Percentiles rank a stretch among this genome's conserved stretches.
Evolutionary conservation across 352 stramenopile species (phyloP).

Genomic region (Phytophthora crassamura): DNA sequence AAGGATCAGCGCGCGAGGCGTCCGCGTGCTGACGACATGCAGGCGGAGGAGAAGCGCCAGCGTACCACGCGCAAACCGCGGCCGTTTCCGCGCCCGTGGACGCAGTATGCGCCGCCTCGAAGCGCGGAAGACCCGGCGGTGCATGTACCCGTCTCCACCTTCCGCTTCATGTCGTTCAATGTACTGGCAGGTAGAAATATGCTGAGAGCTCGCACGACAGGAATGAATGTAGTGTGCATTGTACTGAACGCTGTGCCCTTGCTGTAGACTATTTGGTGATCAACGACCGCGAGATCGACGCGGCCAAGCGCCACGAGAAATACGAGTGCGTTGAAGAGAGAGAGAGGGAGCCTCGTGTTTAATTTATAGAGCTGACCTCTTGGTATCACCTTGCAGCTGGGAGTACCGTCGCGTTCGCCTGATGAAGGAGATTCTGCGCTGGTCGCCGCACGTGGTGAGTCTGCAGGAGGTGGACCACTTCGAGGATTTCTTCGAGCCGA

Average conservation of each 20-base stretch:
- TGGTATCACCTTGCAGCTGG: constrained; percentile 38
- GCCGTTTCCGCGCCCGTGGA: constrained; percentile 48
- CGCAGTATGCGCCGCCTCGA: constrained; percentile 49
- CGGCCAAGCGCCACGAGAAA: constrained; percentile 45
- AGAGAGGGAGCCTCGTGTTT: not conserved
- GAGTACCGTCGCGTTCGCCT: constrained; percentile 51
- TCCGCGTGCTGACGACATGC: not conserved
- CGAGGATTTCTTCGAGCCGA: constrained; percentile 73
- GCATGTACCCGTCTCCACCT: constrained; percentile 38
- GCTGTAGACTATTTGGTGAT: constrained; percentile 65
- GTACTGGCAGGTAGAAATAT: constrained; percentile 58
- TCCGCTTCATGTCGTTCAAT: constrained; percentile 78
- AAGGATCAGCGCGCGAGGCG: constrained; percentile 10
- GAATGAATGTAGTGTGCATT: not conserved
- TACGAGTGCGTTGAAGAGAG: constrained; percentile 53
- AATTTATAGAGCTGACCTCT: not conserved
- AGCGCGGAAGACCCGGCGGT: constrained; percentile 27
- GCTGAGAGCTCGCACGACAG: not conserved
- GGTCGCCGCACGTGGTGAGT: constrained; percentile 60
- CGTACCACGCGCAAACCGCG: constrained; percentile 12
- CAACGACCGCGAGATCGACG: constrained; percentile 36
- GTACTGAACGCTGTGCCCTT: constrained; percentile 7
- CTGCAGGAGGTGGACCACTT: constrained; percentile 82
- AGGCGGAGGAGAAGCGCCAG: constrained; percentile 20
- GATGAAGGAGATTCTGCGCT: constrained; percentile 60